These are phyloP conservation scores for Exophiala spinifera DNA, from an alignment of 2,329 filamentous ascomycete genomes.

Conservation along the genomic window DNA sequence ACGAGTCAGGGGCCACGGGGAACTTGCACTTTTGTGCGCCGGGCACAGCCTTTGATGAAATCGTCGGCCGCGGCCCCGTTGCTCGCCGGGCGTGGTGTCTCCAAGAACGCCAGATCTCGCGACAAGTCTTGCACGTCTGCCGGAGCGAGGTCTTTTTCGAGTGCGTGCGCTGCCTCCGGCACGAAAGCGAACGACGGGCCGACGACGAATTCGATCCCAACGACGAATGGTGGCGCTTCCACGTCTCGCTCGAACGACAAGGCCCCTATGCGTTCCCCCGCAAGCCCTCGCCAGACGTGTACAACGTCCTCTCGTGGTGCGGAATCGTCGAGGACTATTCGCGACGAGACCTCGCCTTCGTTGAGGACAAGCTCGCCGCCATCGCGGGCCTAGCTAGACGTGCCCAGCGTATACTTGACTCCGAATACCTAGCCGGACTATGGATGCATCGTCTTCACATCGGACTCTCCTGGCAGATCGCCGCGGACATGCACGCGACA, in stretches of 20 bases:
- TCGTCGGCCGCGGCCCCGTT: constrained; percentile 6
- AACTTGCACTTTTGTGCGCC: background rate
- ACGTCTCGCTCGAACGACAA: background rate
- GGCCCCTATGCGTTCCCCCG: background rate
- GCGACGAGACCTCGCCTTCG: background rate
- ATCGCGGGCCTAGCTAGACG: constrained; percentile 6
- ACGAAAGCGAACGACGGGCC: constrained; percentile 2
- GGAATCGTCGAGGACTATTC: constrained; percentile 4
- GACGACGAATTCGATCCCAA: constrained; percentile 1
- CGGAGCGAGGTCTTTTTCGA: constrained; percentile 7
- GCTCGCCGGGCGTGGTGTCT: constrained; percentile 8
- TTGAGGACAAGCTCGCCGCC: constrained; percentile 8
- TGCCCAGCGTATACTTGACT: background rate
- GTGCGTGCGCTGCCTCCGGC: constrained; percentile 3
- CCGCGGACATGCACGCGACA: background rate
- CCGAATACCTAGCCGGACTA: constrained; percentile 3
- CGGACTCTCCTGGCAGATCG: constrained; percentile 5
- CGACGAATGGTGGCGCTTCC: background rate
- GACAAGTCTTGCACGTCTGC: constrained; percentile 3
- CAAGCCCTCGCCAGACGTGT: constrained; percentile 2
- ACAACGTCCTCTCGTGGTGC: constrained; percentile 1
- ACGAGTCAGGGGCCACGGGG: background rate
- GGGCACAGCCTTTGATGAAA: background rate
- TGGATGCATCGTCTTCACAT: constrained; percentile 3
- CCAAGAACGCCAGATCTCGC: constrained; percentile 5